Conservation (phyloP, 768 basidiomycete species). For the Cystofilobasidium bisporidii region DNA sequence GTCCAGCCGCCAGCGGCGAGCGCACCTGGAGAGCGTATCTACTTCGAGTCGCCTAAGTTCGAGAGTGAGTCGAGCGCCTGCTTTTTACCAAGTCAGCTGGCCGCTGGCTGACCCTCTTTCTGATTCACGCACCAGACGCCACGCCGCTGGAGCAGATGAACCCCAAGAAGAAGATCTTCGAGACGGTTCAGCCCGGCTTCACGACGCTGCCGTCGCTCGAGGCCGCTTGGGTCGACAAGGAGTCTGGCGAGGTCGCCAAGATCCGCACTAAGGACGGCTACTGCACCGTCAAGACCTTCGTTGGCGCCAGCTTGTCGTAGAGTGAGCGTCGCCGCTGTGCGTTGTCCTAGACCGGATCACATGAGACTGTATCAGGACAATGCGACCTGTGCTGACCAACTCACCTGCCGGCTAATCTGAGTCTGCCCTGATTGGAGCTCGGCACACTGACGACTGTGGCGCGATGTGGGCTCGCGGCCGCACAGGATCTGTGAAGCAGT, state of each 20-base stretch:
- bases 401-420: too few species aligned
- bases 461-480: too few species aligned
- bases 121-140: conserved; percentile 35
- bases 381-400: too few species aligned
- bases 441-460: too few species aligned
- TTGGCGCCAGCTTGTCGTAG: conserved; percentile 89
- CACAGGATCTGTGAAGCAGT: too few species aligned
- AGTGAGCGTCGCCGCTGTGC: conserved; percentile 9
- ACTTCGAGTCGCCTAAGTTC: conserved; percentile 83
- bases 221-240: conserved; percentile 85
- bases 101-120: too few species aligned
- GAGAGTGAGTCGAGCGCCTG: conserved; percentile 59
- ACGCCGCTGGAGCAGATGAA: conserved; percentile 72
- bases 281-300: conserved; percentile 65
- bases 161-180: conserved; percentile 98
- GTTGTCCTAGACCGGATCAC: too few species aligned
- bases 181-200: conserved; percentile 77
- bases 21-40: conserved; percentile 85
- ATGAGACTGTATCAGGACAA: too few species aligned
- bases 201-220: conserved; percentile 76
- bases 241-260: conserved; percentile 62
- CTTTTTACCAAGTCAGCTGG: too few species aligned
- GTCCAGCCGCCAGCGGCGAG: conserved; percentile 76
- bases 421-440: too few species aligned
- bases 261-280: conserved; percentile 76